Base-by-base conservation (phyloP, 257 asterid genomes). In the Coffea eugenioides region DNA sequence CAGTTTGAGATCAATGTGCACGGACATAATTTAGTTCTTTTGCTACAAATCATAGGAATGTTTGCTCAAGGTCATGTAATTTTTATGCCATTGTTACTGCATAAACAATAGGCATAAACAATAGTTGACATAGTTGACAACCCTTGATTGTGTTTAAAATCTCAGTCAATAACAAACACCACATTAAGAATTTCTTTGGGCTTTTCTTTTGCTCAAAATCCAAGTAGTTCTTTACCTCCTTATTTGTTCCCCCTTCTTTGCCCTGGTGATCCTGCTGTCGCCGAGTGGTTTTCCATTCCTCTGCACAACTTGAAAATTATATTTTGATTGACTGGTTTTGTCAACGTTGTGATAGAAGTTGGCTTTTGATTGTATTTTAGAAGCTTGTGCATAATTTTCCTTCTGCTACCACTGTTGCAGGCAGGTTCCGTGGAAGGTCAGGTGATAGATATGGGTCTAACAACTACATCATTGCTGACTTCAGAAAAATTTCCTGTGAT, bases 401-500 rank as follows among this genome's bases (percentile, higher is more conserved):
- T 73, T 20, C 15, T 74, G 78, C 34, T 34, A 74, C 14, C 49
- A 31, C 49, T 87, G 82, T 87, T 69, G 54, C 77, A 96, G 99
- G 99, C 98, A 76, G 99, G 99, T 80, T 87, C 96, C 74, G 96
- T 93, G 73, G 98, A 93, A 87, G 99, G 99, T 81, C 95, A 96
- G 86, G 99, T 94, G 49, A 88, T 92, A 6, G 96, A 92, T 75
- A 89, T 96, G 93, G 98, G 98, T 77, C 90, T 96, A 51, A 96
- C 97, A 49, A 87, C 95, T 71, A 96, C 98, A 45, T 86, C 95
- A 23, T 84, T 96, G 89, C 85, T 96, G 82, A 91, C 97, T 78
- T 90, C 96, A 54, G 99, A 96, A 83, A 94, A 90, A 64, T 96
- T 89, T 86, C 98, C 98, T 0, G 97, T 90, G 71, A 77, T 86